Evolutionary conservation across 2,329 filamentous ascomycete species (phyloP).

Genomic region (Neonectria faginata): DNA sequence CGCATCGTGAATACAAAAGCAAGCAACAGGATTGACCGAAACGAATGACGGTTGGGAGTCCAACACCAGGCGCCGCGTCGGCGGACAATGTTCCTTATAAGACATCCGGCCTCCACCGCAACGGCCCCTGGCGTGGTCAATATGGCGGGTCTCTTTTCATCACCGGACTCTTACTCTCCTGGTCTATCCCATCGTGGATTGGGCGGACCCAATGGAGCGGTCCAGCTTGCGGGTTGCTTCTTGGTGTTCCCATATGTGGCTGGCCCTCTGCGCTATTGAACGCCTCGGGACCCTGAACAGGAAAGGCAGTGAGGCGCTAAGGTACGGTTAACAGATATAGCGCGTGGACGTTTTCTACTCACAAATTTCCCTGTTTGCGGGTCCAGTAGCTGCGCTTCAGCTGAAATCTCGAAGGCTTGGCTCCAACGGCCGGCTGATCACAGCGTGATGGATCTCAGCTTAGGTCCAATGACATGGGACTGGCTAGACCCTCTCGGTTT

Average conservation of each 20-base stretch:
- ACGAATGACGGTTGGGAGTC: conserved; percentile 1
- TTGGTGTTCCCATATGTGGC: conserved; percentile 2
- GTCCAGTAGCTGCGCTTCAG: not conserved
- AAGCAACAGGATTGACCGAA: conserved; percentile 20
- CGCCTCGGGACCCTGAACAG: conserved; percentile 4
- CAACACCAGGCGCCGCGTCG: not conserved
- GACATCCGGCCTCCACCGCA: not conserved
- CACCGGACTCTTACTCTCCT: not conserved
- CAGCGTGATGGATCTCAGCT: not conserved
- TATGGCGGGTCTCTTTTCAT: not conserved
- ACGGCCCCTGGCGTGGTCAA: not conserved
- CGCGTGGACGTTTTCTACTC: not conserved
- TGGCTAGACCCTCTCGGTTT: not conserved
- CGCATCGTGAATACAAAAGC: conserved; percentile 30
- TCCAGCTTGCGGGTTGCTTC: not conserved
- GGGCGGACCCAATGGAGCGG: not conserved
- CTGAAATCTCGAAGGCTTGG: too few species aligned
- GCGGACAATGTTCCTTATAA: not conserved
- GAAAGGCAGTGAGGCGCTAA: not conserved
- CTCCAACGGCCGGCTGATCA: not conserved
- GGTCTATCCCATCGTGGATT: not conserved
- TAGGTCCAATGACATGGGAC: not conserved
- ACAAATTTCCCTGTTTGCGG: not conserved
- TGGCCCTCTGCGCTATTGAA: conserved; percentile 25
- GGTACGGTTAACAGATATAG: not conserved